Conservation (phyloP, 2,329 filamentous ascomycete species). For the Sporothrix pallida region DNA sequence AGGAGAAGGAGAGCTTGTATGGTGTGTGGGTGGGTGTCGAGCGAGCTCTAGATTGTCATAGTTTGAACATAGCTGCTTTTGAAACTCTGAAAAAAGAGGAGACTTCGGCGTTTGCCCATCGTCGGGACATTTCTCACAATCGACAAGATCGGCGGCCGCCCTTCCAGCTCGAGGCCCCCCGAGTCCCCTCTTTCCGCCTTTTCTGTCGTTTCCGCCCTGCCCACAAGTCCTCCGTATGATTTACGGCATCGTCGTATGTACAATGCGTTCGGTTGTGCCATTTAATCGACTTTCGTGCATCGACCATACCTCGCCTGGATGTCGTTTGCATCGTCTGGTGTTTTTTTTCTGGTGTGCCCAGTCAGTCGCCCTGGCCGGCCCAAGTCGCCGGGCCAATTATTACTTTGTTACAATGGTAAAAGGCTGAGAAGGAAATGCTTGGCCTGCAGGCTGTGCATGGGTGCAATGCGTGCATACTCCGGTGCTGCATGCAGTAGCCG, state of each 20-base stretch:
- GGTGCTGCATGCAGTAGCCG: background rate
- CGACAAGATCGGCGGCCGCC: slow-evolving; percentile 1
- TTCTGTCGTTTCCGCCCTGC: background rate
- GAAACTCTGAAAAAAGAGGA: background rate
- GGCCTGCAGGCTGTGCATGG: slow-evolving; percentile 2
- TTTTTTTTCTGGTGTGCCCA: background rate
- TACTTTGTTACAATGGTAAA: no score
- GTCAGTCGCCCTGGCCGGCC: background rate
- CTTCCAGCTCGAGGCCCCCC: no score
- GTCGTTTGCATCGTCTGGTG: background rate
- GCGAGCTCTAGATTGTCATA: no score
- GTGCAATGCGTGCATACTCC: background rate
- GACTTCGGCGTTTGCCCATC: background rate
- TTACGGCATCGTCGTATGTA: background rate
- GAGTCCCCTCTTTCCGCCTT: background rate
- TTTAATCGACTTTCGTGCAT: slow-evolving; percentile 12
- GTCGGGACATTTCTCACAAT: slow-evolving; percentile 19
- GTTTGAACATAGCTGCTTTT: no score
- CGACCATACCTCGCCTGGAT: background rate
- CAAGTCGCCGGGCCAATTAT: background rate
- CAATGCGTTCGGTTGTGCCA: background rate
- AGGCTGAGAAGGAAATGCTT: background rate
- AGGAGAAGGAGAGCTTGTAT: background rate
- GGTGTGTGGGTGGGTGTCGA: no score
- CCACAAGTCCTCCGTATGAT: no score